Percentiles rank a stretch among this genome's conserved stretches.
phyloP scores from a whole-genome alignment of 352 stramenopile genomes.

The Hyaloperonospora brassicae region DNA sequence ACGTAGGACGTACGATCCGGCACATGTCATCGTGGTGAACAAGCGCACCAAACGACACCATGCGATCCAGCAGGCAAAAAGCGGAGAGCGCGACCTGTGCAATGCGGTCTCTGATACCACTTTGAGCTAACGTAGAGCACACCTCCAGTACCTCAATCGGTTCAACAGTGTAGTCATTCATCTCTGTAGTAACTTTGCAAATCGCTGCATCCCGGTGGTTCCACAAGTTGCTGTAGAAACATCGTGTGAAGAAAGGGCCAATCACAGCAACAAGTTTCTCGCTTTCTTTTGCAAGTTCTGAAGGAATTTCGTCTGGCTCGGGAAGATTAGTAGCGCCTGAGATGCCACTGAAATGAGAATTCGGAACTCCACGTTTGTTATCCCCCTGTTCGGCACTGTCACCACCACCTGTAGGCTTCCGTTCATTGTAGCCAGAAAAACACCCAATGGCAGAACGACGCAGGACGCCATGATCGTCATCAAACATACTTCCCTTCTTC shows the following conservation, averaged over 20 bases:
- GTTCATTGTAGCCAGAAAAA: conserved; percentile 11
- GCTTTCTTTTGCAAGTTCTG: conserved; percentile 64
- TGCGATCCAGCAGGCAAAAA: conserved; percentile 54
- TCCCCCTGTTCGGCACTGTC: conserved; percentile 17
- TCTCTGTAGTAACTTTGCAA: conserved; percentile 73
- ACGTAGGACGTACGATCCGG: conserved; percentile 41
- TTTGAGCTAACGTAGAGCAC: conserved; percentile 63
- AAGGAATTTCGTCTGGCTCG: conserved; percentile 62
- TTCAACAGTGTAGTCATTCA: conserved; percentile 47
- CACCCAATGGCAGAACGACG: conserved; percentile 13
- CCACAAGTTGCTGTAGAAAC: conserved; percentile 84
- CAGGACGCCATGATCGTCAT: conserved; percentile 5
- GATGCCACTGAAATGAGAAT: conserved; percentile 57
- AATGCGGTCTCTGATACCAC: conserved; percentile 60
- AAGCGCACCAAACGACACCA: conserved; percentile 41
- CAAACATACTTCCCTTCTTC: conserved; percentile 17
- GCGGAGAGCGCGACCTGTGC: conserved; percentile 67
- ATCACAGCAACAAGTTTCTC: conserved; percentile 71
- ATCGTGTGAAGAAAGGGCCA: conserved; percentile 67
- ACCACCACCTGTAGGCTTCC: conserved; percentile 14
- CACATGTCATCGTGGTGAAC: conserved; percentile 58
- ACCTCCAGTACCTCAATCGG: conserved; percentile 45
- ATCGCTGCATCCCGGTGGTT: conserved; percentile 80
- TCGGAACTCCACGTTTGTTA: conserved; percentile 17
- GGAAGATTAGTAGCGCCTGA: conserved; percentile 57